phyloP scores from a whole-genome alignment of 192 early-diverging fungal species.

The Lobosporangium transversale region DNA sequence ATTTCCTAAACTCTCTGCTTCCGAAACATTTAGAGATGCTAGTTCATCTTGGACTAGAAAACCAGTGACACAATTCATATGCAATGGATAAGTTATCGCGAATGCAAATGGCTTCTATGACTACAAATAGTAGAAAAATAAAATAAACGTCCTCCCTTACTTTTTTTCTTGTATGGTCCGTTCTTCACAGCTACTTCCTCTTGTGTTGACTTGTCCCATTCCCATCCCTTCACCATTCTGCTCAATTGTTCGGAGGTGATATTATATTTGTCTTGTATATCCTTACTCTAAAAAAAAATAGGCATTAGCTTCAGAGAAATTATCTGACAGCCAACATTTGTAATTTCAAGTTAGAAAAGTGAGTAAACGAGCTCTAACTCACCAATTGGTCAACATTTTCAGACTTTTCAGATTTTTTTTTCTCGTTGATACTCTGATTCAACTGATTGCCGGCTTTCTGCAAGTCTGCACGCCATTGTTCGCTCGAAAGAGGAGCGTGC shows the following conservation, averaged over 20 bases:
- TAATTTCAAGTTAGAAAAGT: no score
- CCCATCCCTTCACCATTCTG: conserved; percentile 61
- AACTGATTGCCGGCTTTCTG: conserved; percentile 36
- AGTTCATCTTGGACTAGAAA: conserved; percentile 23
- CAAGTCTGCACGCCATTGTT: conserved; percentile 39
- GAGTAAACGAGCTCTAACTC: no score
- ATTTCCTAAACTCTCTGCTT: background rate
- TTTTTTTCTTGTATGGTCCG: conserved; percentile 23
- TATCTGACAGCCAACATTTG: no score
- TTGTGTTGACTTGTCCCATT: conserved; percentile 41
- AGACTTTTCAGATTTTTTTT: conserved; percentile 14
- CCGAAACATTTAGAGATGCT: conserved; percentile 13
- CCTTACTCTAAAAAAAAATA: conserved; percentile 63
- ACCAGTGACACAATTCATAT: background rate
- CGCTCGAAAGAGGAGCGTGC: conserved; percentile 28
- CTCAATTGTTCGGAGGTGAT: conserved; percentile 59
- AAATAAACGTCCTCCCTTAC: conserved; percentile 31
- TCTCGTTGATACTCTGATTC: conserved; percentile 14
- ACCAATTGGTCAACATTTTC: conserved; percentile 46
- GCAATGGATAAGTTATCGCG: background rate
- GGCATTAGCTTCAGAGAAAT: no score
- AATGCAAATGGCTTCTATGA: no score
- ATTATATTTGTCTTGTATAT: conserved; percentile 64
- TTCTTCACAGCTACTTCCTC: conserved; percentile 25
- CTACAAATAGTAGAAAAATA: no score